Conservation (phyloP, 257 asterid species). For the Craterostigma plantagineum region DNA sequence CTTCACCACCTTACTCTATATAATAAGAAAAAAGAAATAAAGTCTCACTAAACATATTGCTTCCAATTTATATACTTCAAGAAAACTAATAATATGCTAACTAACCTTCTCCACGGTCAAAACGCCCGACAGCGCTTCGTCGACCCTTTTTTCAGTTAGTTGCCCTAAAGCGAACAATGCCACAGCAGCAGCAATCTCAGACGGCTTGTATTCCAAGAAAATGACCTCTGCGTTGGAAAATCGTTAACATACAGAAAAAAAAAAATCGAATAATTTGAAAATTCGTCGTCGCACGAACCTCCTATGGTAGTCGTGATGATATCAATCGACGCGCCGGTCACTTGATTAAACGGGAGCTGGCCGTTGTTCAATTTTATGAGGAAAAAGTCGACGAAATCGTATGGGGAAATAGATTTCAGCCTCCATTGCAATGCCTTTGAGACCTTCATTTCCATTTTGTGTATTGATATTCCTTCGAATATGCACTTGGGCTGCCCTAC, state of each 20-base stretch:
- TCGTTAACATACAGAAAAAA: no score
- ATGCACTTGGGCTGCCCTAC: neutral
- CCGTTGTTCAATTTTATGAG: neutral
- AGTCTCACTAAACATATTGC: no score
- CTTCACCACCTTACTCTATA: neutral
- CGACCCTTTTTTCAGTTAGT: neutral
- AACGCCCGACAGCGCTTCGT: neutral
- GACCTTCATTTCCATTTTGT: constrained; percentile 1
- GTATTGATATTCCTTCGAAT: neutral
- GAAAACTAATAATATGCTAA: no score
- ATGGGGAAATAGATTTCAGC: neutral
- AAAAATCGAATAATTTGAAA: no score
- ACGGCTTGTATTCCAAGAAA: constrained; percentile 2
- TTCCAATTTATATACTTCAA: no score
- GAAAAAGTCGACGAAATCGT: neutral
- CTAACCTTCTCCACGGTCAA: no score
- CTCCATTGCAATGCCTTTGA: neutral
- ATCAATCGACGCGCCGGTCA: neutral
- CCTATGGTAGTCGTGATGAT: neutral
- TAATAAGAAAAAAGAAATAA: neutral
- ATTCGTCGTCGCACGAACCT: no score
- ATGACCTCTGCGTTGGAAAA: neutral
- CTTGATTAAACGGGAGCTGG: neutral
- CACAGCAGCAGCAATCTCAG: constrained; percentile 1
- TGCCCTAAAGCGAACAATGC: neutral